These are phyloP conservation scores for Termitomyces sp. DNA, from an alignment of 768 basidiomycete genomes.

Conservation along the genomic window DNA sequence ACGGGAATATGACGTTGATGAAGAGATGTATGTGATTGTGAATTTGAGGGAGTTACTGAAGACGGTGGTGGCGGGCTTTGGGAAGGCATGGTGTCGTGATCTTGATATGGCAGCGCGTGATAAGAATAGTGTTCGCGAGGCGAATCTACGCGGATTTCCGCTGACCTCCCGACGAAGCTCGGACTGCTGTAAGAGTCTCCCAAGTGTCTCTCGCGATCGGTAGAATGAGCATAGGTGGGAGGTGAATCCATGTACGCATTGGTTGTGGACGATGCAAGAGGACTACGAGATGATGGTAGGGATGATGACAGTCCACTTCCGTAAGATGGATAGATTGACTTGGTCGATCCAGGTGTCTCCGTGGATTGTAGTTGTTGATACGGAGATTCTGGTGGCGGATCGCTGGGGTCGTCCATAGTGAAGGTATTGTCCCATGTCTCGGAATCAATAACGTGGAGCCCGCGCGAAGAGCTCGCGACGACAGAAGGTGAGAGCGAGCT, in stretches of 20 bases:
- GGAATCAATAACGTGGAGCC: slow-evolving; percentile 44
- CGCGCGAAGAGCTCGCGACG: slow-evolving; percentile 43
- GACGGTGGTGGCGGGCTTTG: slow-evolving; percentile 35
- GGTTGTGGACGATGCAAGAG: slow-evolving; percentile 29
- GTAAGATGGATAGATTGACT: slow-evolving; percentile 41
- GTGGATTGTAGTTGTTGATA: slow-evolving; percentile 41
- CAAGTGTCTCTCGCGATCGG: slow-evolving; percentile 41
- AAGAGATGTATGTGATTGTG: slow-evolving; percentile 26
- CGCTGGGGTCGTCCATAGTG: slow-evolving; percentile 40
- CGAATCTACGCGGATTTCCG: slow-evolving; percentile 38
- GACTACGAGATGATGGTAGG: slow-evolving; percentile 37
- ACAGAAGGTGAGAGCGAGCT: slow-evolving; percentile 63
- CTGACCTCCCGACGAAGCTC: slow-evolving; percentile 36
- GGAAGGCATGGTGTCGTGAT: slow-evolving; percentile 36
- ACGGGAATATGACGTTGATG: slow-evolving; percentile 38
- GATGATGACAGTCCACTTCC: slow-evolving; percentile 34
- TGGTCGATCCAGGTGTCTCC: slow-evolving; percentile 42
- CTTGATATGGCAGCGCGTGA: slow-evolving; percentile 42
- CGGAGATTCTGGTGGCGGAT: slow-evolving; percentile 29
- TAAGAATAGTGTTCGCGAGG: slow-evolving; percentile 50
- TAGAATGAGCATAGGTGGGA: slow-evolving; percentile 41
- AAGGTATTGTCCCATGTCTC: slow-evolving; percentile 54
- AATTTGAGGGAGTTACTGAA: slow-evolving; percentile 27
- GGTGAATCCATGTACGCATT: slow-evolving; percentile 34
- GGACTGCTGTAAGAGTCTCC: slow-evolving; percentile 41